Percentiles rank a stretch among this genome's conserved stretches.
phyloP scores from a whole-genome alignment of 495 filamentous ascomycete species.

The Neurospora terricola region DNA sequence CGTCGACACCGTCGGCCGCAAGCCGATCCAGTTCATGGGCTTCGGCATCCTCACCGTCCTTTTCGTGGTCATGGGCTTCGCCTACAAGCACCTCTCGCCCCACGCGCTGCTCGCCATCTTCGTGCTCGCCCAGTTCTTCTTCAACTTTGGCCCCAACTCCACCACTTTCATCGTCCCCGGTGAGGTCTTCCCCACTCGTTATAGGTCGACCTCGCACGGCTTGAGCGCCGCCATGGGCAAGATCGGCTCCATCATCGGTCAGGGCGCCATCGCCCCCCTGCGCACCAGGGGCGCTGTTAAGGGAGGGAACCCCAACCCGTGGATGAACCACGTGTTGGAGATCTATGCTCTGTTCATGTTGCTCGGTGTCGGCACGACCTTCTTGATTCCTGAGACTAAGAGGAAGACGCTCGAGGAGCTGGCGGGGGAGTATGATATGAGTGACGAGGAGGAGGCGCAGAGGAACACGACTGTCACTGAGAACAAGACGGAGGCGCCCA shows the following conservation, averaged over 20 bases:
- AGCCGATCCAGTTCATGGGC: constrained; percentile 68
- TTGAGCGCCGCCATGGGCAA: constrained; percentile 56
- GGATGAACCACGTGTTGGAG: constrained; percentile 72
- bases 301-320: constrained; percentile 39
- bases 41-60: constrained; percentile 64
- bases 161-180: constrained; percentile 88
- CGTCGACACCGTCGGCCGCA: constrained; percentile 65
- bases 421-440: constrained; percentile 35
- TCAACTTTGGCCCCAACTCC: constrained; percentile 66
- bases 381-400: constrained; percentile 69
- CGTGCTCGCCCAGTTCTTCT: constrained; percentile 68
- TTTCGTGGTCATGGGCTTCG: constrained; percentile 64
- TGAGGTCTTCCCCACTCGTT: constrained; percentile 83
- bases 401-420: constrained; percentile 55
- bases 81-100: constrained; percentile 43
- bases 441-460: constrained; percentile 1
- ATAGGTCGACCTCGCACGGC: constrained; percentile 75
- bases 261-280: constrained; percentile 43
- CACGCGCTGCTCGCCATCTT: constrained; percentile 60
- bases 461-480: neutral
- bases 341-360: constrained; percentile 79
- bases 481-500: neutral
- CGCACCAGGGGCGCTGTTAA: constrained; percentile 33
- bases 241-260: constrained; percentile 54
- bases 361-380: constrained; percentile 52